A percentile compares a stretch with the other conserved stretches of the same genome.
These are phyloP conservation scores for Fusarium sp. DNA, from an alignment of 2,329 filamentous ascomycete genomes.

Conservation along the genomic window DNA sequence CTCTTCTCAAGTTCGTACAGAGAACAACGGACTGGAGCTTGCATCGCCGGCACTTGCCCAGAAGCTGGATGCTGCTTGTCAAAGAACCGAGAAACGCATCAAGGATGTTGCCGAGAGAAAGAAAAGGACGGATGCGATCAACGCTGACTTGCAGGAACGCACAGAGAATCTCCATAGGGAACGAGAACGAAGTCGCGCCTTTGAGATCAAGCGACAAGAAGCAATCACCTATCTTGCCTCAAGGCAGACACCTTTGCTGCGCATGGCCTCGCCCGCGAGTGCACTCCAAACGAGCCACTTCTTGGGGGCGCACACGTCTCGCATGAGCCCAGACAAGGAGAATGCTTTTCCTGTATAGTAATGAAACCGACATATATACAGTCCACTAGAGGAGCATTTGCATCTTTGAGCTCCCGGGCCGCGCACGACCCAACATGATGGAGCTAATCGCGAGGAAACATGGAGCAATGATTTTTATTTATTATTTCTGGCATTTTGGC, in stretches of 20 bases:
- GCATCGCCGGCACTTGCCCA: constrained; percentile 55
- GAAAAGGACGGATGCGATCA: constrained; percentile 56
- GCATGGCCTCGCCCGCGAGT: constrained; percentile 49
- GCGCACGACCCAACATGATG: neutral
- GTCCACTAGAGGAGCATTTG: constrained; percentile 3
- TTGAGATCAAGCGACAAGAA: constrained; percentile 61
- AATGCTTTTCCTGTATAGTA: constrained; percentile 22
- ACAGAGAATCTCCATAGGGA: constrained; percentile 57
- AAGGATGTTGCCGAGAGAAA: constrained; percentile 55
- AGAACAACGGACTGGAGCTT: constrained; percentile 45
- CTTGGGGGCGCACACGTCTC: constrained; percentile 31
- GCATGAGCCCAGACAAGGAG: constrained; percentile 42
- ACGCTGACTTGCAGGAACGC: constrained; percentile 58
- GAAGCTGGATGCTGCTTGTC: constrained; percentile 62
- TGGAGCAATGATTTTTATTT: constrained; percentile 18
- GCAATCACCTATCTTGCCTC: constrained; percentile 56
- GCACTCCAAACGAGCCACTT: constrained; percentile 37
- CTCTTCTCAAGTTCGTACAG: constrained; percentile 57
- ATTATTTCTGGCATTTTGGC: constrained; percentile 19
- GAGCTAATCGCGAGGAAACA: constrained; percentile 1
- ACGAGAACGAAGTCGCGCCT: constrained; percentile 60
- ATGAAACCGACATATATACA: constrained; percentile 3
- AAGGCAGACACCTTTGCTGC: constrained; percentile 40
- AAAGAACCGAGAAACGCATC: constrained; percentile 58
- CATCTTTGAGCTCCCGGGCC: neutral